Evolutionary conservation across 2,329 filamentous ascomycete species (phyloP).

Genomic region (Fusarium domesticum): DNA sequence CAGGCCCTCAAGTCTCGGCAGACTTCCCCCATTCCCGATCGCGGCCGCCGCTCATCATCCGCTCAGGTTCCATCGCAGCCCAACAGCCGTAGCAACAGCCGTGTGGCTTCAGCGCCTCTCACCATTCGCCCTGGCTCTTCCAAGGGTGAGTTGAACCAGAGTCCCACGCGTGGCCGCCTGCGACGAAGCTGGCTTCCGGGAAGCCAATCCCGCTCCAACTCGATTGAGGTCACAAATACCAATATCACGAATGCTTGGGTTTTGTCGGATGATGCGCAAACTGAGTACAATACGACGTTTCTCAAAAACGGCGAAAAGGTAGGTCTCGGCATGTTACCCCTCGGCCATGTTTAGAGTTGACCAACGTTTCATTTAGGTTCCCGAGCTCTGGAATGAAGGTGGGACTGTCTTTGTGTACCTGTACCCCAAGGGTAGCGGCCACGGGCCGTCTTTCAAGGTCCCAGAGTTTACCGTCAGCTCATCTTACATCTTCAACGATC

Average conservation of each 20-base stretch:
- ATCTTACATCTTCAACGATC: constrained; percentile 53
- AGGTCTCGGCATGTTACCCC: constrained; percentile 17
- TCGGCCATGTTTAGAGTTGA: constrained; percentile 13
- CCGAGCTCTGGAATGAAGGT: constrained; percentile 63
- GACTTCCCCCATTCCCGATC: constrained; percentile 37
- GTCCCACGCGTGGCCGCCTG: constrained; percentile 44
- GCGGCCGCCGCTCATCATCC: constrained; percentile 47
- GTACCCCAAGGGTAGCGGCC: constrained; percentile 48
- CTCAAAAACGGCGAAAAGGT: constrained; percentile 57
- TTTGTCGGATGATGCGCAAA: constrained; percentile 47
- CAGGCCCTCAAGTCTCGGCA: constrained; percentile 25
- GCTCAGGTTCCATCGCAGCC: constrained; percentile 40
- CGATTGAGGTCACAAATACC: constrained; percentile 32
- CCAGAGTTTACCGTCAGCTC: constrained; percentile 51
- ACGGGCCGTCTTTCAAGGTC: constrained; percentile 60
- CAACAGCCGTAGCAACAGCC: constrained; percentile 29
- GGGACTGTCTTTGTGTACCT: constrained; percentile 58
- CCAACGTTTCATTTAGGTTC: constrained; percentile 44
- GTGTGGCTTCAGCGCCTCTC: constrained; percentile 33
- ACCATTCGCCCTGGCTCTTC: constrained; percentile 27
- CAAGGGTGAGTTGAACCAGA: constrained; percentile 39
- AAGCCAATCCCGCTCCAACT: constrained; percentile 49
- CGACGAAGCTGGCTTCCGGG: constrained; percentile 53
- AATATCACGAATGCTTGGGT: constrained; percentile 49
- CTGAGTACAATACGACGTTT: constrained; percentile 55